phyloP scores from a whole-genome alignment of 1,284 basidiomycete genomes.

The Spongiforma sp. region DNA sequence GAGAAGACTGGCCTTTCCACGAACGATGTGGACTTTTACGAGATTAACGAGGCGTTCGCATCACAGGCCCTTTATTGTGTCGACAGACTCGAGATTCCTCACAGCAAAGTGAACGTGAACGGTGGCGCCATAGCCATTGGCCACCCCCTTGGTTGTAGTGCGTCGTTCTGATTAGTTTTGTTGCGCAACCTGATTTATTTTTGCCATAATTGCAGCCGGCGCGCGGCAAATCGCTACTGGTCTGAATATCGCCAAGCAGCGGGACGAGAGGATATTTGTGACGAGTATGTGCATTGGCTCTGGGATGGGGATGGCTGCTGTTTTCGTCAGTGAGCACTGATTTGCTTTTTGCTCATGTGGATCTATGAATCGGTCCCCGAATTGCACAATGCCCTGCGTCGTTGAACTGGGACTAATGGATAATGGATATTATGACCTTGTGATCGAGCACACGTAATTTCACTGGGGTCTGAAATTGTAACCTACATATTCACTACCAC shows the following conservation, averaged over 20 bases:
- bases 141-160: constrained; percentile 82
- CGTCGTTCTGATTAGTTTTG: constrained; percentile 39
- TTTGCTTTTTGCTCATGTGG: not conserved
- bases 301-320: constrained; percentile 86
- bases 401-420: too few species aligned
- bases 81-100: constrained; percentile 76
- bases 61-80: constrained; percentile 86
- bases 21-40: constrained; percentile 90
- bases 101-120: constrained; percentile 84
- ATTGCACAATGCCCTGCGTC: too few species aligned
- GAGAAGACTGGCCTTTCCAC: constrained; percentile 73
- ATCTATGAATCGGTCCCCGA: too few species aligned
- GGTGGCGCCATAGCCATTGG: constrained; percentile 93
- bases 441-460: too few species aligned
- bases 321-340: constrained; percentile 87
- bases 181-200: constrained; percentile 8
- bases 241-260: constrained; percentile 82
- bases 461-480: too few species aligned
- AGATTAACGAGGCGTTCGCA: constrained; percentile 96
- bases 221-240: constrained; percentile 90
- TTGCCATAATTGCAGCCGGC: constrained; percentile 59
- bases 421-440: too few species aligned
- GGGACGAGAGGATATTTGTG: constrained; percentile 77
- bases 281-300: constrained; percentile 97
- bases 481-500: too few species aligned